Base-by-base conservation (phyloP, 345 rosid species). In the Eucalyptus pauciflora region DNA sequence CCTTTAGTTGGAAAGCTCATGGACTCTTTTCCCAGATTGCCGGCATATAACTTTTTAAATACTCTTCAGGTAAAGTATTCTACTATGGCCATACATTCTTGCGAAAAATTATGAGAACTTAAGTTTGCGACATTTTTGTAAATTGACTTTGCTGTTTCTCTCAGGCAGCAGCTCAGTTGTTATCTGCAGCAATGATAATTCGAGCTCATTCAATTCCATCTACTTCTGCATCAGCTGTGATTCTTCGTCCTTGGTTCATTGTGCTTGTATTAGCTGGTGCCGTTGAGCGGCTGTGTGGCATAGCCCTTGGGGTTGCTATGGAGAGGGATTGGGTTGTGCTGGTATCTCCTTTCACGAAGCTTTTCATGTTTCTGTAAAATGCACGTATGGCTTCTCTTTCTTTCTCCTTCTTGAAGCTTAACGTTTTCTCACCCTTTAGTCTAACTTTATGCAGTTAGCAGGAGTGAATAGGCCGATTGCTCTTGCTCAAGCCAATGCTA, bases 271-370 rank as follows among this genome's bases (percentile, higher is more conserved):
- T 95, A 88, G 94, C 96, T 6, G 99, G 98, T 80, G 96, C 99
- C 83, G 51, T 97, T 86, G 99, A 97, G 91, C 94, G 96, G 89
- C 92, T 97, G 81, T 94, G 96, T 85, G 99, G 99, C 56, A 92
- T 96, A 85, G 98, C 99, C 54, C 89, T 95, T 37, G 99, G 99
- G 48, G 98, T 97, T 76, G 96, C 98, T 86, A 92, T 94, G 93
- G 99, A 97, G 90, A 96, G 99, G 86, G 99, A 97, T 87, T 97
- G 99, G 99, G 96, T 96, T 89, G 99, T 98, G 86, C 95, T 95
- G 98, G 99, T 97, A 94, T 81, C 88, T 46, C 92, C 54, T 89
- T 54, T 85, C 79, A 88, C 14, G 2, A 50, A 31, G 76, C 41
- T 45, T 86, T 50, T 37, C 46, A 18, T 86, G 48, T 86, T 52